Percentiles rank a stretch among this genome's conserved stretches.
These are phyloP conservation scores for Phytophthora parvispora DNA, from an alignment of 352 stramenopile species.

Conservation along the genomic window DNA sequence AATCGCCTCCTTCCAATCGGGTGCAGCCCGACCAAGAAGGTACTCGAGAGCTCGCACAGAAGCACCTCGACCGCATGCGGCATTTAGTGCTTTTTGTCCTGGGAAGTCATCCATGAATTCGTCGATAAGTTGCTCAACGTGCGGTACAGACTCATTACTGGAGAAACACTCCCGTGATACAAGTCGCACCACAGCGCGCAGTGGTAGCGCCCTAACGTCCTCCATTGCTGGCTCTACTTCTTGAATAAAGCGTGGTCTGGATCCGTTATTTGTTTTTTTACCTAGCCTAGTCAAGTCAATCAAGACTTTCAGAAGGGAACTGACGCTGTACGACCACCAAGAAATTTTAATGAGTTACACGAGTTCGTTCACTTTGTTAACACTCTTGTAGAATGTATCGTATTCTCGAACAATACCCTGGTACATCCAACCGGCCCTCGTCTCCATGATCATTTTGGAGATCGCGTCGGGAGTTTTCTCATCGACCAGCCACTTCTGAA, in stretches of 20 bases:
- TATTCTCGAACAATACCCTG: neutral
- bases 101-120: neutral
- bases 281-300: too few relatives aligned
- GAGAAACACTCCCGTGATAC: neutral
- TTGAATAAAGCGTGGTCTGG: too few relatives aligned
- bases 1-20: neutral
- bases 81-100: neutral
- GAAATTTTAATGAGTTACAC: too few relatives aligned
- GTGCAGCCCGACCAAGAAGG: neutral
- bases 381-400: neutral
- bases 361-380: too few relatives aligned
- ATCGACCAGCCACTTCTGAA: neutral
- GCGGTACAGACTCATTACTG: neutral
- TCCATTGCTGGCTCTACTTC: too few relatives aligned
- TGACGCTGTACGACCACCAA: too few relatives aligned
- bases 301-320: too few relatives aligned
- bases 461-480: neutral
- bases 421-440: neutral
- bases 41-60: neutral
- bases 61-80: neutral
- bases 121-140: neutral
- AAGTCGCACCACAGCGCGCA: neutral
- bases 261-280: too few relatives aligned
- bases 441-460: neutral
- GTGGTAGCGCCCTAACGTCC: neutral